A percentile compares a stretch with the other conserved stretches of the same genome.
Evolutionary conservation across 495 filamentous ascomycete species (phyloP).

Genomic region (Platismatia glauca): DNA sequence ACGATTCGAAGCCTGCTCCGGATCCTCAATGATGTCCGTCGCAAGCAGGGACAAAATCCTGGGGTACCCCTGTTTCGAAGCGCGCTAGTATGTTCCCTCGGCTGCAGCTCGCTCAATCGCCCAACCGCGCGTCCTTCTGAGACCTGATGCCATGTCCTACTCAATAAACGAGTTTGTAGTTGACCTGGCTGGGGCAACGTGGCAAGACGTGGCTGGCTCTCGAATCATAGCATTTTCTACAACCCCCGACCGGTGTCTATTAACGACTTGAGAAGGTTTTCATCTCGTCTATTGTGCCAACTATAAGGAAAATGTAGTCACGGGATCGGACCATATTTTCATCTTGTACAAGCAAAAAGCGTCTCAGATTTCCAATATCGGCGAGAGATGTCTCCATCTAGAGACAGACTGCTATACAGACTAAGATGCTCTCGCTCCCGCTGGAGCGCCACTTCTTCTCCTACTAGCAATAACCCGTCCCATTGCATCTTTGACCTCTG

Average conservation of each 20-base stretch:
- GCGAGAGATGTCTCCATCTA: not conserved
- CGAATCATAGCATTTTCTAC: no score
- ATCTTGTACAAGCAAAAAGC: not conserved
- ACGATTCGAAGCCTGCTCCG: not conserved
- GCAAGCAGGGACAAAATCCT: no score
- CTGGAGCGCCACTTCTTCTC: slow-evolving; percentile 44
- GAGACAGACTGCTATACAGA: not conserved
- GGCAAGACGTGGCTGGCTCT: no score
- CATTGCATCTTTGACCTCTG: slow-evolving; percentile 67
- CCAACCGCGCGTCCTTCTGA: no score
- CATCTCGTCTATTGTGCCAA: not conserved
- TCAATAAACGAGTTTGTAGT: no score
- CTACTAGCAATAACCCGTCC: slow-evolving; percentile 48
- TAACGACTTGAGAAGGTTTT: not conserved
- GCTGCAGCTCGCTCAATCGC: no score
- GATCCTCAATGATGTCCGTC: no score
- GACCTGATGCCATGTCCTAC: no score
- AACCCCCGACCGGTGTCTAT: not conserved
- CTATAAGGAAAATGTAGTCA: not conserved
- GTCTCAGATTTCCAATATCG: not conserved
- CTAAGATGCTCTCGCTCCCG: slow-evolving; percentile 22
- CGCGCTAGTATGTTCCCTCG: no score
- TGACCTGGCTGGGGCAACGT: no score
- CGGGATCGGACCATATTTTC: not conserved
- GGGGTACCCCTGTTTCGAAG: no score